Evolutionary conservation across 495 filamentous ascomycete genomes (phyloP).

Genomic region (Podospora tetraspora): DNA sequence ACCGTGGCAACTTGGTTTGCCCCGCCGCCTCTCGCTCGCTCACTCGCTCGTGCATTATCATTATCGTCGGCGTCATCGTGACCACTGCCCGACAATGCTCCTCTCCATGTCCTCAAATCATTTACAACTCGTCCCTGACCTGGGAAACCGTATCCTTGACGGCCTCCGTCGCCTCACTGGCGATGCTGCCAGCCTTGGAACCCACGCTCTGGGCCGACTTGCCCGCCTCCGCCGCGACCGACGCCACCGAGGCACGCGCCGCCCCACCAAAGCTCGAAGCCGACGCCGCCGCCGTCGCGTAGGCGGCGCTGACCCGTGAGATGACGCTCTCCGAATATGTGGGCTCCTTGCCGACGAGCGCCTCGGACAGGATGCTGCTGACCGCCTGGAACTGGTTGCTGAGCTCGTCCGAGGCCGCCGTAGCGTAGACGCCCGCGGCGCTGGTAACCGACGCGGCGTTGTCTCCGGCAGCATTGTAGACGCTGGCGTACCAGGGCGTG

Average conservation of each 20-base stretch:
- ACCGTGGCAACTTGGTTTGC: not conserved
- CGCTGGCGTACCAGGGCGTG: constrained; percentile 47
- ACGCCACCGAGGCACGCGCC: constrained; percentile 29
- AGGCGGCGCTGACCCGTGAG: constrained; percentile 60
- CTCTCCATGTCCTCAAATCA: not conserved
- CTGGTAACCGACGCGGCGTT: constrained; percentile 41
- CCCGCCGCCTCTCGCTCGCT: not conserved
- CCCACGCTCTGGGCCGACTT: constrained; percentile 29
- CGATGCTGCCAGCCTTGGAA: constrained; percentile 32
- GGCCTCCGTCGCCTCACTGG: constrained; percentile 42
- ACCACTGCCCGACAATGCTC: not conserved
- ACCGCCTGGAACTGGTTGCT: constrained; percentile 62
- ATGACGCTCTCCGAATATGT: constrained; percentile 78
- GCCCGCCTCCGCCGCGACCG: constrained; percentile 18
- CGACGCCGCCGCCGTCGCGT: constrained; percentile 32
- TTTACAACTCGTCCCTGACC: constrained; percentile 56
- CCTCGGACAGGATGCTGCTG: constrained; percentile 66
- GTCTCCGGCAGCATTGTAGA: constrained; percentile 29
- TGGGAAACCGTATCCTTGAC: constrained; percentile 42
- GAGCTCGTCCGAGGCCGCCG: constrained; percentile 49
- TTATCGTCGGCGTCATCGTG: not conserved
- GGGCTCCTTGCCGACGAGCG: constrained; percentile 72
- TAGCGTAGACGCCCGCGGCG: constrained; percentile 50
- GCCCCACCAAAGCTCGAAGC: constrained; percentile 34
- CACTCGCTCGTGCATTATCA: not conserved